These are phyloP conservation scores for Amanita pallidorosea DNA, from an alignment of 768 basidiomycete species.

Conservation along the genomic window DNA sequence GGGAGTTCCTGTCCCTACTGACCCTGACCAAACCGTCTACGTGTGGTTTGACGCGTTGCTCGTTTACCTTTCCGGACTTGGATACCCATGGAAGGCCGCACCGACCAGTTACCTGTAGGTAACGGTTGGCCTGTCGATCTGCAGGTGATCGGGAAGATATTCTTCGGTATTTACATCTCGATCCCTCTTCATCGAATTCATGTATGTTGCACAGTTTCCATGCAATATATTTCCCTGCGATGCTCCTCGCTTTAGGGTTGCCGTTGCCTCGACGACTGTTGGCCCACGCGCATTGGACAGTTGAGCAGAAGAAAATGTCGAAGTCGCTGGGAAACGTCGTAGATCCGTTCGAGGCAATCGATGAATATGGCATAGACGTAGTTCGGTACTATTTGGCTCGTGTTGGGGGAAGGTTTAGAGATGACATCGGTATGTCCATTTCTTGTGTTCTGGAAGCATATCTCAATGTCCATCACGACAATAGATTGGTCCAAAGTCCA, in stretches of 20 bases:
- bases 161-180: slow-evolving; percentile 39
- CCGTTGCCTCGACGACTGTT: slow-evolving; percentile 35
- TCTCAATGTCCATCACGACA: background rate
- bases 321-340: slow-evolving; percentile 83
- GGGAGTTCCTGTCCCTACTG: slow-evolving; percentile 80
- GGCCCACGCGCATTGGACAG: slow-evolving; percentile 80
- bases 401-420: slow-evolving; percentile 62
- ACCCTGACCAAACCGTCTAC: slow-evolving; percentile 77
- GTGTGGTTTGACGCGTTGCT: slow-evolving; percentile 92
- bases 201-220: slow-evolving; percentile 51
- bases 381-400: slow-evolving; percentile 76
- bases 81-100: slow-evolving; percentile 49
- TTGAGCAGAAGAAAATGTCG: slow-evolving; percentile 77
- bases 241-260: slow-evolving; percentile 60
- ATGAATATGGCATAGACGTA: slow-evolving; percentile 57
- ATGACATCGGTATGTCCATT: slow-evolving; percentile 56
- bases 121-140: slow-evolving; percentile 70
- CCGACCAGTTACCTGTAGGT: background rate
- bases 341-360: slow-evolving; percentile 66
- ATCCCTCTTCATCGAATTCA: background rate
- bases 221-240: slow-evolving; percentile 80
- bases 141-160: slow-evolving; percentile 90
- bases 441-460: background rate
- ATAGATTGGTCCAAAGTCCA: slow-evolving; percentile 70
- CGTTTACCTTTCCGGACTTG: slow-evolving; percentile 73